Base-by-base conservation (phyloP, 1,284 basidiomycete genomes). In the Ganoderma boninense region DNA sequence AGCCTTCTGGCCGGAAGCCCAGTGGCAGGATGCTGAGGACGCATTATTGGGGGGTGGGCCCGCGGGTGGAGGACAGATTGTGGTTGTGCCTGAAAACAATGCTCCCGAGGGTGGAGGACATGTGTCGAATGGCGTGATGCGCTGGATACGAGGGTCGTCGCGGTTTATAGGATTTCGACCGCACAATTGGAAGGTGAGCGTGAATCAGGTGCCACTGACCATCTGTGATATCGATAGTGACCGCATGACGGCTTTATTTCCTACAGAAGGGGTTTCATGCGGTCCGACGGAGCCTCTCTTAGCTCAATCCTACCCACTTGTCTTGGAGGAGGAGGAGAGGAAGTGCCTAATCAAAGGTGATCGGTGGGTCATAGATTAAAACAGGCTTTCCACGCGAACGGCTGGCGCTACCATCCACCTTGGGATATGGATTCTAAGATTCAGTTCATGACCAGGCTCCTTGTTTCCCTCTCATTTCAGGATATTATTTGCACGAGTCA, bases 1-100 rank as follows among this genome's bases (percentile, higher is more conserved):
- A 59, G 57, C 16, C 8, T 59, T 59, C 57, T 59, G 57, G 57
- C 57, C 57, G 35, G 57, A 59, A 35, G 57, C 57, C 20, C 57
- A 59, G 0, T 59, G 57, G 26, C 26, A 23, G 5, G 26, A 56
- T 16, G 13, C 44, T 4, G 44, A 11, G 10, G 49, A 52, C 5
- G 49, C 23, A 0, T 23, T 14, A 14, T 56, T 14, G 29, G 11
- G n/a, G n/a, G n/a, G n/a, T n/a, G n/a, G n/a, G n/a, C n/a, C n/a
- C n/a, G n/a, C n/a, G n/a, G 6, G 11, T 26, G 49, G 23, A 11
- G 49, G 13, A 11, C 49, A 23, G n/a, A 4, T 10, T 11, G 11
- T 11, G 10, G 6, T 52, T 26, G 8, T 0, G 8, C 7, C 35
- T 35, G 35, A 35, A 35, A 13, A 13, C n/a, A 4, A 23, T 11